These are phyloP conservation scores for Syzygium grande DNA, from an alignment of 345 rosid genomes.

Conservation along the genomic window DNA sequence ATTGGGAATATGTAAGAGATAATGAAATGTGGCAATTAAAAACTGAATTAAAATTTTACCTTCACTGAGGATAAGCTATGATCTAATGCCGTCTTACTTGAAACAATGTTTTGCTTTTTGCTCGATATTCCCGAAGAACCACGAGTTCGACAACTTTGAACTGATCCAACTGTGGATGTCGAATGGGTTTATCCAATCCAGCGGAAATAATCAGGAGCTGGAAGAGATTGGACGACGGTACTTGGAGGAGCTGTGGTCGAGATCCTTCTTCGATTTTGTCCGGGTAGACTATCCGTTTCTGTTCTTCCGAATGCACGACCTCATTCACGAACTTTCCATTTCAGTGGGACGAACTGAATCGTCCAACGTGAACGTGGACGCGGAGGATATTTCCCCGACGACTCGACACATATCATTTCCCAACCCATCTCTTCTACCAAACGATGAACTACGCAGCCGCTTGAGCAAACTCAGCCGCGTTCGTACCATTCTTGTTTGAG, in stretches of 20 bases:
- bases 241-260: conserved; percentile 8
- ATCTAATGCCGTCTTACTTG: conserved; percentile 21
- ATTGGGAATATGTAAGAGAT: conserved; percentile 4
- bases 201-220: background rate
- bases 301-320: conserved; percentile 14
- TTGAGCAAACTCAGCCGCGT: background rate
- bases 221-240: conserved; percentile 5
- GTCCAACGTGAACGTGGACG: background rate
- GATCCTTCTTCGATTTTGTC: conserved; percentile 20
- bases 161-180: conserved; percentile 8
- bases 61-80: conserved; percentile 12
- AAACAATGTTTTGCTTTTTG: conserved; percentile 29
- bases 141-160: background rate
- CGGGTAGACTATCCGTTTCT: rapidly evolving
- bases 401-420: conserved; percentile 3
- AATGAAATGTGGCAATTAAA: conserved; percentile 17
- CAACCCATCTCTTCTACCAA: background rate
- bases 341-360: conserved; percentile 3
- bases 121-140: conserved; percentile 15
- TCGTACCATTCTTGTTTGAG: conserved; percentile 1
- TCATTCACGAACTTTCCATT: conserved; percentile 18
- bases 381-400: background rate
- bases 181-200: background rate
- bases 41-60: conserved; percentile 7
- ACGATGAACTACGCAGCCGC: background rate